Percentiles rank a stretch among this genome's conserved stretches.
These are phyloP conservation scores for Suhomyces canberraensis DNA, from an alignment of 805 yeast genomes.

Conservation along the genomic window DNA sequence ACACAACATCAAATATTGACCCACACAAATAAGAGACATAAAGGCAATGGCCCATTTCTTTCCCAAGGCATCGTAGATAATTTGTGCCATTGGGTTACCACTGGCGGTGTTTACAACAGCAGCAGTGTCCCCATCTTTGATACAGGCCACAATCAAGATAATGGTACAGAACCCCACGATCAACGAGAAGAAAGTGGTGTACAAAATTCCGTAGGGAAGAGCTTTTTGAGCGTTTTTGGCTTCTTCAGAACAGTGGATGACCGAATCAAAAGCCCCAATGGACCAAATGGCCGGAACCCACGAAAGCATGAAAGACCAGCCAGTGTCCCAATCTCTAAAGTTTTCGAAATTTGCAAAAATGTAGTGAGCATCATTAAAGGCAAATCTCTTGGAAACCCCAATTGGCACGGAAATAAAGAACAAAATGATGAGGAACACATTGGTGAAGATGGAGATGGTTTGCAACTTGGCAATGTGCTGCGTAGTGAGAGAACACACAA, in stretches of 20 bases:
- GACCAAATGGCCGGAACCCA: slow-evolving; percentile 73
- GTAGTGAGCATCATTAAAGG: slow-evolving; percentile 38
- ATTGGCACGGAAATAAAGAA: slow-evolving; percentile 63
- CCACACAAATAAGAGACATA: slow-evolving; percentile 54
- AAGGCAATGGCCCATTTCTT: slow-evolving; percentile 62
- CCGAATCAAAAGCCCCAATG: slow-evolving; percentile 68
- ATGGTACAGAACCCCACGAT: slow-evolving; percentile 56
- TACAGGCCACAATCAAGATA: slow-evolving; percentile 52
- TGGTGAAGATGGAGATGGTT: slow-evolving; percentile 52
- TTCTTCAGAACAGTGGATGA: slow-evolving; percentile 72
- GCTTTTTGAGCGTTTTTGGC: slow-evolving; percentile 59
- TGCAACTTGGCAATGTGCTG: slow-evolving; percentile 56
- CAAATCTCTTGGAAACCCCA: slow-evolving; percentile 41
- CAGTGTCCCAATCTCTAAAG: slow-evolving; percentile 52
- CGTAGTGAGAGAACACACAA: slow-evolving; percentile 55
- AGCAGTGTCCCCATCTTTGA: slow-evolving; percentile 44
- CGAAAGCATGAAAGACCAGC: slow-evolving; percentile 52
- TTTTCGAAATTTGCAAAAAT: slow-evolving; percentile 53
- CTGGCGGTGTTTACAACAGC: slow-evolving; percentile 41
- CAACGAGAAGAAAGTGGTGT: background rate
- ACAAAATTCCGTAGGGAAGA: slow-evolving; percentile 59
- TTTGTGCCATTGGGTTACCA: slow-evolving; percentile 66
- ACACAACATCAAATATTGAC: slow-evolving; percentile 69
- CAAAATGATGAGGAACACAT: slow-evolving; percentile 49
- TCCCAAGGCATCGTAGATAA: slow-evolving; percentile 60